Base-by-base conservation (phyloP, 495 filamentous ascomycete species). In the Penicillium dipodomyicola region DNA sequence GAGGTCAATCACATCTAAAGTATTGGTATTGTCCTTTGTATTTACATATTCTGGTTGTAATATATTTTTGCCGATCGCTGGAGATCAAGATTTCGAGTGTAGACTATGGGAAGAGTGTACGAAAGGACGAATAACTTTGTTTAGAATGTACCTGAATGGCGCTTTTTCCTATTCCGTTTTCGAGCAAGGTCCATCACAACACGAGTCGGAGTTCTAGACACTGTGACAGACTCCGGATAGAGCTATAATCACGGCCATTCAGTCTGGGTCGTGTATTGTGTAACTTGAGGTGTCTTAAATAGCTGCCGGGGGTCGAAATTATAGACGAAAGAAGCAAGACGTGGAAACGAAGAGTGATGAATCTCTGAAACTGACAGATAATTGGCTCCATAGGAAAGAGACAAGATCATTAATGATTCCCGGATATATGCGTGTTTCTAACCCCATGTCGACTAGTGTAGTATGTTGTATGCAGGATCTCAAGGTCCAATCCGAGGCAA, bases 231-330 rank as follows among this genome's bases (percentile, higher is more conserved):
- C 32, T 45, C 57, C 37, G 19, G 19, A 54, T 30, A 30, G 19
- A 47, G 33, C 33, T 45, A 37, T 20, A 33, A 33, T 59, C 19
- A 45, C 22, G 32, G 22, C 41, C 17, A 49, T 45, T 42, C 27
- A 41, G 52, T 46, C 48, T 59, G 50, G 49, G 52, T 46, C 41
- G 4, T 43, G 41, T 8, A 35, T 20, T 23, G 62, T 67, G 65
- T 67, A 67, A 67, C 65, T 61, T 56, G 53, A 58, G 32, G 20
- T 49, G 65, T 61, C 62, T 63, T 52, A 54, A 56, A 67, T 17
- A n/a, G n/a, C 17, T 19, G n/a, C 20, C 15, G 7, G 29, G 19
- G n/a, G 17, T 15, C 14, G 14, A 43, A 14, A 25, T 53, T 39
- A 55, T 35, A 11, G 37, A 41, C 23, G n/a, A 30, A 41, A 40